Evolutionary conservation across 106 monocot genomes (phyloP), one percentile per base, ranked within the genome.

Genomic region (Platanthera zijinensis): DNA sequence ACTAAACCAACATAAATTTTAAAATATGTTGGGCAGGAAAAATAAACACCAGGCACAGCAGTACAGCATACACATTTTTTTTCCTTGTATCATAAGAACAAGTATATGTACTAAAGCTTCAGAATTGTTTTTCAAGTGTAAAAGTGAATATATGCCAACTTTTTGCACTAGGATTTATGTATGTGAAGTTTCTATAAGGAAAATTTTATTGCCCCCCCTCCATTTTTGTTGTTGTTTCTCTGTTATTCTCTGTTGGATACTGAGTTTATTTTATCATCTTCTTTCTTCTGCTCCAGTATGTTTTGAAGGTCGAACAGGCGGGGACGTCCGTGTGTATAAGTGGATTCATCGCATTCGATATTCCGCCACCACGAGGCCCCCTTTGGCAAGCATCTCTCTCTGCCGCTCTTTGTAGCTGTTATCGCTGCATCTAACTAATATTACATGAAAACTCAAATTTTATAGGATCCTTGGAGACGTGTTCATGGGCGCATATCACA

Each of bases 321-420:
- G 78, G 25, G 32, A 56, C 56, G 13, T 17, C 78, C 9, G 47
- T 78, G 22, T 78, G 70, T 46, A 25, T 78, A 45, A 78, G 77
- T 22, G 77, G 77, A 8, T 77, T 77, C 18, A 51, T n/a, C 8
- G 77, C 77, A 30, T 77, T 77, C 12, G 77, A 77, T 52, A 7
- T 77, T 7, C 77, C 77, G 67, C 77, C 77, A 30, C 77, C 77
- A 77, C 49, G 77, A 77, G 77, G 77, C 11, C 77, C 77, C 25
- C 77, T 77, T 39, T 77, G 77, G 77, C 68, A 77, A 9, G 68
- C 67, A 32, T 12, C 30, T 25, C 25, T 0, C 30, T 11, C 12
- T 30, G 11, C 32, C 30, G 21, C 3, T 21, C 18, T 10, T 25
- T 64, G 7, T 64, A 64, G 25, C 21, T 22, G 19, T 64, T 10